phyloP scores from a whole-genome alignment of 1,284 basidiomycete genomes.

The Mycocalia duriaeana region DNA sequence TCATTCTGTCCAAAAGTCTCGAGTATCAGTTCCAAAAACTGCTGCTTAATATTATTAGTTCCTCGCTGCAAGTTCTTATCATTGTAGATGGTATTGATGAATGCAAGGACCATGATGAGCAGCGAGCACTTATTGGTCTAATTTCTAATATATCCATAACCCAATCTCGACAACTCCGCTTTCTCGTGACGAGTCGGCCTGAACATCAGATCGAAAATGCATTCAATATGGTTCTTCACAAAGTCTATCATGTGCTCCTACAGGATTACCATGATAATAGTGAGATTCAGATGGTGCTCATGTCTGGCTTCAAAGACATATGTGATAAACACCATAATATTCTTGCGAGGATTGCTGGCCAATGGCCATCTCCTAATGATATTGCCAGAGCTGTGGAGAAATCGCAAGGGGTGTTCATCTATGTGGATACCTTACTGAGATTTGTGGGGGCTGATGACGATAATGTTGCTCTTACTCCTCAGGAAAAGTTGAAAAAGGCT shows the following conservation, averaged over 20 bases:
- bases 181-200: neutral
- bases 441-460: neutral
- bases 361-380: neutral
- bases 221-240: conserved; percentile 1
- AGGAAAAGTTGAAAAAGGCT: neutral
- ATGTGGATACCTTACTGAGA: neutral
- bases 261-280: neutral
- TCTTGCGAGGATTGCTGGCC: neutral
- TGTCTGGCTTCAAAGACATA: conserved; percentile 1
- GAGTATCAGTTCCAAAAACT: neutral
- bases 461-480: neutral
- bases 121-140: neutral
- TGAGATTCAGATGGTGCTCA: neutral
- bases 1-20: no score
- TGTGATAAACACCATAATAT: neutral
- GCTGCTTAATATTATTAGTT: neutral
- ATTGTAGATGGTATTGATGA: conserved; percentile 1
- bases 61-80: neutral
- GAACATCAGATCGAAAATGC: neutral
- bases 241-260: neutral
- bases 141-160: neutral
- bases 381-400: neutral
- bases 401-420: neutral
- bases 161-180: neutral
- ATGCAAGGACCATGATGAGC: neutral